These are phyloP conservation scores for Pseudogymnoascus destructans DNA, from an alignment of 2,329 filamentous ascomycete species.

Conservation along the genomic window DNA sequence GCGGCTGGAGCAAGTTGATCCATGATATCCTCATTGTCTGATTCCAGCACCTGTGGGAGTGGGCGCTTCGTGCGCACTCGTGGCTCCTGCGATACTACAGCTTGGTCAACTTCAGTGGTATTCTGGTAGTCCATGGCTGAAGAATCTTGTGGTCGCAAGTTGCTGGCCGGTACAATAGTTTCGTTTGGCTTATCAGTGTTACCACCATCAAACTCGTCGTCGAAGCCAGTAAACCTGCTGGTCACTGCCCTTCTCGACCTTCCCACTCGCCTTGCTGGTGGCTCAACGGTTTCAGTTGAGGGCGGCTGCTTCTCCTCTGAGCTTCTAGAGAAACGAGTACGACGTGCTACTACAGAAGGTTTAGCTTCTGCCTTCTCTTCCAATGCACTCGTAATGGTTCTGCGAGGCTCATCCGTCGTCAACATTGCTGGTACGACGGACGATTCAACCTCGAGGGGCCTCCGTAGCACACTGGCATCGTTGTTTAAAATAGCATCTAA, in stretches of 20 bases:
- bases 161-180: conserved; percentile 17
- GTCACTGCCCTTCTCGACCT: conserved; percentile 32
- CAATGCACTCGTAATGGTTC: background rate
- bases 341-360: background rate
- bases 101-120: too few relatives aligned
- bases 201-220: conserved; percentile 37
- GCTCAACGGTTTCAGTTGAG: background rate
- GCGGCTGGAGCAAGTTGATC: conserved; percentile 64
- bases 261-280: conserved; percentile 15
- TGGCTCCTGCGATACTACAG: background rate
- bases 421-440: conserved; percentile 22
- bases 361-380: background rate
- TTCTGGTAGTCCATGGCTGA: background rate
- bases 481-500: conserved; percentile 77
- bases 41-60: conserved; percentile 24
- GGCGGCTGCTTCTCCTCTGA: conserved; percentile 10
- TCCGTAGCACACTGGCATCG: conserved; percentile 59
- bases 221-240: conserved; percentile 63
- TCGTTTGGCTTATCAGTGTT: conserved; percentile 16
- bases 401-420: conserved; percentile 18
- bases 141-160: background rate
- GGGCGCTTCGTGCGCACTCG: conserved; percentile 30
- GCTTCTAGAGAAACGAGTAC: conserved; percentile 10
- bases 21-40: conserved; percentile 39
- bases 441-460: conserved; percentile 45